Percentiles rank a stretch among this genome's conserved stretches.
Evolutionary conservation across 2,329 filamentous ascomycete genomes (phyloP).

Genomic region (Calonectria pseudoturangicola): DNA sequence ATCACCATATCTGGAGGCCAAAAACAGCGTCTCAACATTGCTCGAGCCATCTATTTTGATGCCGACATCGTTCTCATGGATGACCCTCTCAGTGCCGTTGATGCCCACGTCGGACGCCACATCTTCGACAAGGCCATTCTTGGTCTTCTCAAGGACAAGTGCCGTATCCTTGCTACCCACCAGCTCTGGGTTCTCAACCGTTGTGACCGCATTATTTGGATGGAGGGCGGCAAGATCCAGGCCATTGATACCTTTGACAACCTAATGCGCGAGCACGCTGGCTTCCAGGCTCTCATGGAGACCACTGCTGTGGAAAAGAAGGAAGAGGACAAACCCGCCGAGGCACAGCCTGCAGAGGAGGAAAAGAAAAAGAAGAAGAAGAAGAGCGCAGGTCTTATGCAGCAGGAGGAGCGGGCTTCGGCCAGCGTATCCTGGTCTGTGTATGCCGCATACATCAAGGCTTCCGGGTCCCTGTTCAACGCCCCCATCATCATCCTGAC

Average conservation of each 20-base stretch:
- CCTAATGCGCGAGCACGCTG: slow-evolving; percentile 85
- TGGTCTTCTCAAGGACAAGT: slow-evolving; percentile 91
- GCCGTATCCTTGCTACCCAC: slow-evolving; percentile 93
- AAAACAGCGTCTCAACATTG: slow-evolving; percentile 96
- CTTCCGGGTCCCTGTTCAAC: slow-evolving; percentile 83
- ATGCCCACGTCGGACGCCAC: slow-evolving; percentile 81
- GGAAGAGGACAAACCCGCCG: slow-evolving; percentile 68
- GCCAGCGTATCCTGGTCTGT: slow-evolving; percentile 87
- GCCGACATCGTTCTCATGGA: slow-evolving; percentile 82
- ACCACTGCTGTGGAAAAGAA: slow-evolving; percentile 84
- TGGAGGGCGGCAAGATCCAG: slow-evolving; percentile 89
- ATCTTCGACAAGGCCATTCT: slow-evolving; percentile 97
- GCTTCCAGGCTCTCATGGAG: slow-evolving; percentile 90
- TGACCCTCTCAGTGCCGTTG: slow-evolving; percentile 81
- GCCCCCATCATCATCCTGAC: slow-evolving; percentile 78
- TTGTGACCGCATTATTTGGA: slow-evolving; percentile 94
- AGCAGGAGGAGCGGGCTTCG: slow-evolving; percentile 81
- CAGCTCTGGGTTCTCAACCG: slow-evolving; percentile 94
- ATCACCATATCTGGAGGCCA: slow-evolving; percentile 97
- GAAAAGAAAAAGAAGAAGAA: slow-evolving; percentile 73
- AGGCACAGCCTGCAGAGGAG: slow-evolving; percentile 61
- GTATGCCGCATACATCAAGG: slow-evolving; percentile 84
- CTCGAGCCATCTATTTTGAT: slow-evolving; percentile 84
- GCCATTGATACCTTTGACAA: slow-evolving; percentile 93
- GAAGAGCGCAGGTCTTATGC: slow-evolving; percentile 81